Evolutionary conservation across 2,329 filamentous ascomycete genomes (phyloP).

Genomic region (Myriosclerotinia scirpicola): DNA sequence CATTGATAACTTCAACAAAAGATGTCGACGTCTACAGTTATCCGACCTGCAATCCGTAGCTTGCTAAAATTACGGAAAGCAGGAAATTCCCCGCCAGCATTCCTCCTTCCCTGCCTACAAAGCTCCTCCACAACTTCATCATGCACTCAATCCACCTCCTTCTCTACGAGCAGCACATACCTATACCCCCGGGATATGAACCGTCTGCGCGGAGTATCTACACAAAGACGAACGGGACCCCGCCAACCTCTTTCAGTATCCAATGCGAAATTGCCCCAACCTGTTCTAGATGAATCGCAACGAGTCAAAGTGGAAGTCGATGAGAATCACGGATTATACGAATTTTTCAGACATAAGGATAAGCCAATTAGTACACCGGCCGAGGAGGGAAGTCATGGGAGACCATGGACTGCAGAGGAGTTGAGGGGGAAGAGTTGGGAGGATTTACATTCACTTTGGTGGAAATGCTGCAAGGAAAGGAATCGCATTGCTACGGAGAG

Average conservation of each 20-base stretch:
- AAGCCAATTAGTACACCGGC: slow-evolving; percentile 70
- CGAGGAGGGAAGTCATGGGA: slow-evolving; percentile 70
- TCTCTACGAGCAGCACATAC: slow-evolving; percentile 37
- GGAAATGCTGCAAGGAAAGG: slow-evolving; percentile 86
- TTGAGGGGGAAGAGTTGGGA: slow-evolving; percentile 89
- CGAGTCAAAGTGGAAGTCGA: slow-evolving; percentile 57
- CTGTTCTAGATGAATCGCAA: slow-evolving; percentile 59
- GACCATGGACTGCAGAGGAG: slow-evolving; percentile 82
- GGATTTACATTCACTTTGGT: slow-evolving; percentile 90
- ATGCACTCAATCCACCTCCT: slow-evolving; percentile 35
- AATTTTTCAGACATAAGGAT: slow-evolving; percentile 76
- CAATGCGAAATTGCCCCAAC: slow-evolving; percentile 70
- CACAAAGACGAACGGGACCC: slow-evolving; percentile 73
- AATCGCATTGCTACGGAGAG: slow-evolving; percentile 83
- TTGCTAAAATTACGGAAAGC: slow-evolving; percentile 29
- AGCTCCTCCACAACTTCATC: slow-evolving; percentile 25
- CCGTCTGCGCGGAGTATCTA: slow-evolving; percentile 77
- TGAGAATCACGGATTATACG: slow-evolving; percentile 84
- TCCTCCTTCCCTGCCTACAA: slow-evolving; percentile 40
- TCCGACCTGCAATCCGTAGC: slow-evolving; percentile 33
- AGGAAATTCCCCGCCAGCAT: slow-evolving; percentile 34
- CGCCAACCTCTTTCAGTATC: slow-evolving; percentile 73
- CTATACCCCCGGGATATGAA: slow-evolving; percentile 66
- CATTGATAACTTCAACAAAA: slow-evolving; percentile 29
- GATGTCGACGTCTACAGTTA: slow-evolving; percentile 37